Evolutionary conservation across 495 filamentous ascomycete genomes (phyloP), one percentile per base, ranked within the genome.

Genomic region (Cairneyella variabilis): DNA sequence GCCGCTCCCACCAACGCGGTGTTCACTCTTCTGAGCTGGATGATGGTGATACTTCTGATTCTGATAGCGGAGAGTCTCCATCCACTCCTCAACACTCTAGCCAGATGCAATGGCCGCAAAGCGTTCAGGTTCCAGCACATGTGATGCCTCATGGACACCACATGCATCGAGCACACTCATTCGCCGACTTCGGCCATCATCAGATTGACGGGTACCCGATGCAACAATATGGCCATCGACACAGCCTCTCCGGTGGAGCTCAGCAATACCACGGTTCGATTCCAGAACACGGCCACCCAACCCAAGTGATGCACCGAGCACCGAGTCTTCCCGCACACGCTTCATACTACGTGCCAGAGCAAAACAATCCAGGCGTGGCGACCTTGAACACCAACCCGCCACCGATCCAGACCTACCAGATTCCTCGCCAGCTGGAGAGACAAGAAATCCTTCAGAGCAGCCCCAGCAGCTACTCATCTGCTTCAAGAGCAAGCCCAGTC

Each of bases 1-100:
- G 82, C 43, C 79, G 83, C 20, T 83, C 83, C 2, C 88, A 91
- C 64, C 81, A 82, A 27, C 75, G 79, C 45, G 82, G 84, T 3
- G 72, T 77, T 45, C 68, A 78, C 62, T 71, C 69, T n/a, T 69
- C 69, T 12, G 78, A 77, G 43, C 56, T 69, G 12, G 68, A 77
- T 52, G 76, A 76, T 30, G 79, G 79, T 55, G 73, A 74, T 44
- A 73, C 73, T 45, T 80, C 80, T n/a, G 80, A 82, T 43, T 76
- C 72, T 11, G 76, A 75, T 36, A 70, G 67, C 42, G 72, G 75
- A 62, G 71, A 74, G 44, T 74, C 73, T 39, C 71, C 77, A 16
- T 69, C 77, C 16, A 78, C 76, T 16, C 68, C 79, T 21, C 69
- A 71, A 53, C 44, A 68, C 69, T 61, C 66, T 60, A 28, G 75